Evolutionary conservation across 2,329 filamentous ascomycete genomes (phyloP).

Genomic region (Cladophialophora yegresii): DNA sequence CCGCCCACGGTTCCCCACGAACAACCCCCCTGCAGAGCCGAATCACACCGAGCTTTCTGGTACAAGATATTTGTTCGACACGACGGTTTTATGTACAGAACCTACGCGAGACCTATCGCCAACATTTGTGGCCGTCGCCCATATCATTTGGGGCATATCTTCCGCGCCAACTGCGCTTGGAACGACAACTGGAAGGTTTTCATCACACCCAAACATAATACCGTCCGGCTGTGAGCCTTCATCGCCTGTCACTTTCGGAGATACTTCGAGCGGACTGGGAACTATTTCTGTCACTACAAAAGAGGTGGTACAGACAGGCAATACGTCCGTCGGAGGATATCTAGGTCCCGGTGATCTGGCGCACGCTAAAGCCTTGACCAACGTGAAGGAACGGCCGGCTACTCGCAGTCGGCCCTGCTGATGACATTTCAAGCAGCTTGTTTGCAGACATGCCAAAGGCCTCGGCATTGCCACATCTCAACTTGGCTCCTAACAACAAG

Average conservation of each 20-base stretch:
- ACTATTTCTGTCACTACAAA: conserved; percentile 14
- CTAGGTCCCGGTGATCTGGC: conserved; percentile 27
- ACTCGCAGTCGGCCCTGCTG: conserved; percentile 33
- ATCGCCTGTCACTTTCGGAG: not conserved
- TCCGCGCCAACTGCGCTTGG: not conserved
- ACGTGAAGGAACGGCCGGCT: conserved; percentile 28
- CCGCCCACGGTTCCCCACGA: conserved; percentile 1
- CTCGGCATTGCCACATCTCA: conserved; percentile 33
- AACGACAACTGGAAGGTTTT: not conserved
- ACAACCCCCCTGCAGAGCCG: not conserved
- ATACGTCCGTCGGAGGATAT: conserved; percentile 20
- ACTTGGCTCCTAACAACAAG: conserved; percentile 33
- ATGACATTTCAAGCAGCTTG: conserved; percentile 27
- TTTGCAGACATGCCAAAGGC: conserved; percentile 36
- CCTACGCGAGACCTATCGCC: not conserved
- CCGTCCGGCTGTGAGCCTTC: not conserved
- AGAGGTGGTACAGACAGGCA: conserved; percentile 29
- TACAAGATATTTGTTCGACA: not conserved
- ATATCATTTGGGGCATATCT: not conserved
- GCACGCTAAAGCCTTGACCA: conserved; percentile 21
- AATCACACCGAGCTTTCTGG: not conserved
- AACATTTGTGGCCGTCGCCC: not conserved
- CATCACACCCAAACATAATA: not conserved
- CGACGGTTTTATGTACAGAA: not conserved
- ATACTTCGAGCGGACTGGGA: conserved; percentile 8